These are phyloP conservation scores for Coniferiporia weirii DNA, from an alignment of 1,284 basidiomycete species.

Conservation along the genomic window DNA sequence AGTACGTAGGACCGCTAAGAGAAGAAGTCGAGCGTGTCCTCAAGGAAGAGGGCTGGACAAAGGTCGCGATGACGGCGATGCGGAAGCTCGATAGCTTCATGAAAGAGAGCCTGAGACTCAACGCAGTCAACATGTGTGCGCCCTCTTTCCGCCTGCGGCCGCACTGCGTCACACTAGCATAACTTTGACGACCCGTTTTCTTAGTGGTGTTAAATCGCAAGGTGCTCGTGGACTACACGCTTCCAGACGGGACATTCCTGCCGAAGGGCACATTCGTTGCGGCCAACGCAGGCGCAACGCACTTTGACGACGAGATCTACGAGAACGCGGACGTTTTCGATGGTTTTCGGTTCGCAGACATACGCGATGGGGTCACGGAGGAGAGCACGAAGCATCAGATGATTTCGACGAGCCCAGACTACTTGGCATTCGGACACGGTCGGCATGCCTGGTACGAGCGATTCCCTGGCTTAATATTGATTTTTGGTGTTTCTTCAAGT, in stretches of 20 bases:
- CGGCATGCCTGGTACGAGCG: conserved; percentile 26
- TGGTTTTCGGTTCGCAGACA: conserved; percentile 30
- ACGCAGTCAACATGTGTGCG: conserved; percentile 26
- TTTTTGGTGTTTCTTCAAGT: no score
- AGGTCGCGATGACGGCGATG: conserved; percentile 37
- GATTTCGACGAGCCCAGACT: conserved; percentile 23
- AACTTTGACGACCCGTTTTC: conserved; percentile 21
- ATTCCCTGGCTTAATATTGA: background rate
- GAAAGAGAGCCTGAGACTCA: conserved; percentile 35
- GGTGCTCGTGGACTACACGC: conserved; percentile 34
- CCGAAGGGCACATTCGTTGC: conserved; percentile 32
- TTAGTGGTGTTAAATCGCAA: conserved; percentile 26
- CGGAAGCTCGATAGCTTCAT: conserved; percentile 44
- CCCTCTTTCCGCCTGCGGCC: background rate
- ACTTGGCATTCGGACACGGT: conserved; percentile 29
- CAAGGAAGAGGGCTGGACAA: conserved; percentile 40
- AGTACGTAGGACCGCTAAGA: conserved; percentile 33
- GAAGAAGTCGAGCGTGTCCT: conserved; percentile 39
- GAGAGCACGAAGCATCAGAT: conserved; percentile 21
- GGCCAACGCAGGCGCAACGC: conserved; percentile 23
- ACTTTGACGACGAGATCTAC: conserved; percentile 27
- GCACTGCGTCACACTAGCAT: background rate
- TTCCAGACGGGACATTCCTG: conserved; percentile 37
- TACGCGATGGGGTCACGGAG: background rate
- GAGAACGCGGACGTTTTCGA: conserved; percentile 27